Percentiles rank a stretch among this genome's conserved stretches.
Conservation (phyloP, 1,284 basidiomycete genomes). For the Fomitopsis betulina region DNA sequence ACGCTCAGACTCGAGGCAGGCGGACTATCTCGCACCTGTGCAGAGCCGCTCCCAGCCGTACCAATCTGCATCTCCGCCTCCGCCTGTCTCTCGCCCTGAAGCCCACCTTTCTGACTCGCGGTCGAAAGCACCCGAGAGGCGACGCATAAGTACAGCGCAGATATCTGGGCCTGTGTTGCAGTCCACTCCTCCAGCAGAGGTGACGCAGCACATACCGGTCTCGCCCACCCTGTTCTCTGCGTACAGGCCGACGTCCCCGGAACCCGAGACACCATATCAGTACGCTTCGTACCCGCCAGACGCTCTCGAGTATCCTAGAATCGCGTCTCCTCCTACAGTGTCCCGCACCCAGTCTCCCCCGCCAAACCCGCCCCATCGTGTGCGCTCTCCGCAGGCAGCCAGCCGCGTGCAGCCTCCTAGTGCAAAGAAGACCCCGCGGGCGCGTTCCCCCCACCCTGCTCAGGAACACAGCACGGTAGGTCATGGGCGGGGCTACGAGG, state of each 20-base stretch:
- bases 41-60: conserved; percentile 14
- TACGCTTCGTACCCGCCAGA: neutral
- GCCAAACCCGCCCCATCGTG: conserved; percentile 1
- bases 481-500: conserved; percentile 1
- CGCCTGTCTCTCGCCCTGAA: neutral
- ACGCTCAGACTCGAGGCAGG: neutral
- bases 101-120: neutral
- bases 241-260: conserved; percentile 15
- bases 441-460: conserved; percentile 8
- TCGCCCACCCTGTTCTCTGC: conserved; percentile 6
- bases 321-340: conserved; percentile 4
- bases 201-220: neutral
- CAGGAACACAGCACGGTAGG: neutral
- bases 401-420: conserved; percentile 10
- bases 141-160: conserved; percentile 3
- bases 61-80: conserved; percentile 7
- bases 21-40: conserved; percentile 20
- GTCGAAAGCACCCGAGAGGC: neutral
- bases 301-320: neutral
- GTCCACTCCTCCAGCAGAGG: neutral
- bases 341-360: conserved; percentile 6
- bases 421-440: conserved; percentile 4
- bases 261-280: conserved; percentile 1
- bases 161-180: conserved; percentile 1
- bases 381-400: conserved; percentile 2